Percentiles rank a stretch among this genome's conserved stretches.
These are phyloP conservation scores for Thamnidium elegans DNA, from an alignment of 192 early-diverging fungal genomes.

Conservation along the genomic window DNA sequence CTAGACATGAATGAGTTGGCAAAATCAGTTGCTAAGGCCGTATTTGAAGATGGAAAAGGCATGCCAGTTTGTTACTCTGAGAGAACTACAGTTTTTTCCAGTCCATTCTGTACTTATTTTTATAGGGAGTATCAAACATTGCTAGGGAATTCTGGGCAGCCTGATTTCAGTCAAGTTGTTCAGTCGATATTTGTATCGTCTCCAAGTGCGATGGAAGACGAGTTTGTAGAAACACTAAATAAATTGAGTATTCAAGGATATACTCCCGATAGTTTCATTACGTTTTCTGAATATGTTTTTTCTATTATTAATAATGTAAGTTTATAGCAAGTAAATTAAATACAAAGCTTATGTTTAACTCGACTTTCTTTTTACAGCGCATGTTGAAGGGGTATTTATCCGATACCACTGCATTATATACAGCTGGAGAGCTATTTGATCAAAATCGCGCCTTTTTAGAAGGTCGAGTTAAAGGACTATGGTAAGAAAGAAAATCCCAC, in stretches of 20 bases:
- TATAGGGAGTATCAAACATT: background rate
- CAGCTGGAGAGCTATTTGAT: conserved; percentile 18
- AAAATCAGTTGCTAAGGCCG: background rate
- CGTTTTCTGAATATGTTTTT: conserved; percentile 22
- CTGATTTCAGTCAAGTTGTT: background rate
- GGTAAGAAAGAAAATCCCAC: background rate
- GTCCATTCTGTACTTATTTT: conserved; percentile 2
- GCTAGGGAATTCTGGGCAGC: too few relatives aligned
- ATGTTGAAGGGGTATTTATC: conserved; percentile 21
- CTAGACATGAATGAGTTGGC: background rate
- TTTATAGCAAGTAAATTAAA: background rate
- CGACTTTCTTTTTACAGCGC: background rate
- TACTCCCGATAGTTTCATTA: conserved; percentile 13
- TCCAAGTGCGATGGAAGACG: background rate
- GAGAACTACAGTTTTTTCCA: background rate
- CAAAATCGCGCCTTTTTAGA: conserved; percentile 16
- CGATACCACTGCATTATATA: conserved; percentile 8
- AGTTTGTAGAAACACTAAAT: background rate
- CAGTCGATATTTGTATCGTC: conserved; percentile 12
- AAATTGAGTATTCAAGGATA: conserved; percentile 1
- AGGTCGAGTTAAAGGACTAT: conserved; percentile 1
- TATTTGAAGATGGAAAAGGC: conserved; percentile 1
- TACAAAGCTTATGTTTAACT: too few relatives aligned
- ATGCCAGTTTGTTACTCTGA: conserved; percentile 15
- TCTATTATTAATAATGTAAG: conserved; percentile 19